These are phyloP conservation scores for Skeletonema tropicum DNA, from an alignment of 108 stramenopile species.

Conservation along the genomic window DNA sequence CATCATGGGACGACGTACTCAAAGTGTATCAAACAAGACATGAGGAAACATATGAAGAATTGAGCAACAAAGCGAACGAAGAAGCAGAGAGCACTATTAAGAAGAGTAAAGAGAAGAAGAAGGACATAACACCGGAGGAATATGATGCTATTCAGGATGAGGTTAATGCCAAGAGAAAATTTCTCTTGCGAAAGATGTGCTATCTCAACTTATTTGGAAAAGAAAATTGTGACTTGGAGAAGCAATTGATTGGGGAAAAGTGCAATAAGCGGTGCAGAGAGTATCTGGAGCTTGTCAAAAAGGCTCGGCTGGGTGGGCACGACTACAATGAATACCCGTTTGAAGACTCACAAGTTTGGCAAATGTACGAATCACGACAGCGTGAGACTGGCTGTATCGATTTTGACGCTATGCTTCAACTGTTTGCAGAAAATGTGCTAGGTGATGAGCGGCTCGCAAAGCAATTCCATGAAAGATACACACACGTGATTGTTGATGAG, in stretches of 20 bases:
- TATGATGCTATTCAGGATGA: slow-evolving; percentile 7
- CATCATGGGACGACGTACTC: slow-evolving; percentile 13
- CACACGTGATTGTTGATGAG: slow-evolving; percentile 29
- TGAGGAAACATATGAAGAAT: slow-evolving; percentile 4
- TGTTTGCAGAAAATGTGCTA: slow-evolving; percentile 5
- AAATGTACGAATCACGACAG: slow-evolving; percentile 10
- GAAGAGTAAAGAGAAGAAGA: not conserved
- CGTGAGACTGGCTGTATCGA: slow-evolving; percentile 4
- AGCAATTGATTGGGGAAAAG: slow-evolving; percentile 1
- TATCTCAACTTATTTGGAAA: slow-evolving; percentile 2
- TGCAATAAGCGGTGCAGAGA: not conserved
- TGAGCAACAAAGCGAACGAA: not conserved
- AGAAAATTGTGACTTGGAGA: slow-evolving; percentile 6
- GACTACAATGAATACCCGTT: slow-evolving; percentile 12
- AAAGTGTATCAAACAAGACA: not conserved
- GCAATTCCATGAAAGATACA: slow-evolving; percentile 10
- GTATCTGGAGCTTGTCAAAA: slow-evolving; percentile 2
- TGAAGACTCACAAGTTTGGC: slow-evolving; percentile 20
- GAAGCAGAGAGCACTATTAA: not conserved
- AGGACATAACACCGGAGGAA: slow-evolving; percentile 7
- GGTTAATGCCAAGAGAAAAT: not conserved
- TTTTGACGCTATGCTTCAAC: slow-evolving; percentile 17
- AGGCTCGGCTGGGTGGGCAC: slow-evolving; percentile 18
- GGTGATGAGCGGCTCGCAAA: not conserved
- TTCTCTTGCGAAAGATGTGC: slow-evolving; percentile 1